phyloP scores from a whole-genome alignment of 345 rosid species.

The Heritiera littoralis region DNA sequence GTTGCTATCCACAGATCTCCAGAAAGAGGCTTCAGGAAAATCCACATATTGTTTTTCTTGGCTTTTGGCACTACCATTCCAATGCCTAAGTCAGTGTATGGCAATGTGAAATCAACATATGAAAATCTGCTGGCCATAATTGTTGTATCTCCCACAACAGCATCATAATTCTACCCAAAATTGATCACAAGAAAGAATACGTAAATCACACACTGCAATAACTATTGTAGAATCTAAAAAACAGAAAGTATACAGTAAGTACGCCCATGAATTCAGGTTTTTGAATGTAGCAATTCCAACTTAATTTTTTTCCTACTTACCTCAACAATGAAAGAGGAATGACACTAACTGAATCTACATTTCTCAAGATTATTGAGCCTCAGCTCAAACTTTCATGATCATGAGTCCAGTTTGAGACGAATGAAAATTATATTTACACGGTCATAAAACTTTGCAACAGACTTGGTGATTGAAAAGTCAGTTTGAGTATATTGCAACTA shows the following conservation, averaged over 20 bases:
- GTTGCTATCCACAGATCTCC: background rate
- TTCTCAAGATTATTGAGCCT: no score
- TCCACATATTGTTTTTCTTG: conserved; percentile 2
- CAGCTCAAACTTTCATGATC: no score
- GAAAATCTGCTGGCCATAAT: conserved; percentile 21
- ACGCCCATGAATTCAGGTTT: no score
- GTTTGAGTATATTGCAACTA: background rate
- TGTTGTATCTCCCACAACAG: conserved; percentile 32
- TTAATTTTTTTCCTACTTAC: no score
- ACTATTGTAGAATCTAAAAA: background rate
- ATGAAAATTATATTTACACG: no score
- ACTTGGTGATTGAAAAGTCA: background rate
- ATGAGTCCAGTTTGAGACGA: no score
- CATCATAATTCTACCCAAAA: conserved; percentile 26
- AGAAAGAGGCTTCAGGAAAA: conserved; percentile 15
- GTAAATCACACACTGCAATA: background rate
- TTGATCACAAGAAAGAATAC: background rate
- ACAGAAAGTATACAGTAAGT: background rate
- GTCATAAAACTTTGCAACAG: no score
- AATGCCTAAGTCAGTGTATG: conserved; percentile 32
- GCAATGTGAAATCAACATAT: conserved; percentile 30
- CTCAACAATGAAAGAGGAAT: no score
- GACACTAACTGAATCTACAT: no score
- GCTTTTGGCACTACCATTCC: conserved; percentile 21
- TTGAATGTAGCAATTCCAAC: no score